Evolutionary conservation across 164 flowering plant genomes (phyloP).

Genomic region (Magnolia changhungtana): DNA sequence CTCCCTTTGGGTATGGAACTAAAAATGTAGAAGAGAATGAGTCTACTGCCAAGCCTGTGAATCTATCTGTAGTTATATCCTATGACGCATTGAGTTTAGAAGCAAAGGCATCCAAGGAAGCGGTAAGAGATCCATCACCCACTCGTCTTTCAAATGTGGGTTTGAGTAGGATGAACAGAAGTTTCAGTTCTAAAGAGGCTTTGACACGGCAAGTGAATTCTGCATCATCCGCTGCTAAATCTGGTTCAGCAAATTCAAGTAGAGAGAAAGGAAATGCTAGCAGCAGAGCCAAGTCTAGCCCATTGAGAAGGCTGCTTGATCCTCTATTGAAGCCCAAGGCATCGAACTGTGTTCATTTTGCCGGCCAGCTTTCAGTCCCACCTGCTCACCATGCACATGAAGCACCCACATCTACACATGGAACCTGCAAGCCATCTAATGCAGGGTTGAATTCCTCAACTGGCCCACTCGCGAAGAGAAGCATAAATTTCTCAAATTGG

Average conservation of each 20-base stretch:
- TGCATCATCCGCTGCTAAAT: slow-evolving; percentile 27
- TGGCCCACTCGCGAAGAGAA: slow-evolving; percentile 25
- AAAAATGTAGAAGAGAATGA: slow-evolving; percentile 9
- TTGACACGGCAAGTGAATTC: slow-evolving; percentile 46
- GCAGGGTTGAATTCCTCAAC: slow-evolving; percentile 7
- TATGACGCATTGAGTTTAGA: slow-evolving; percentile 17
- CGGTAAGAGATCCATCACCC: slow-evolving; percentile 47
- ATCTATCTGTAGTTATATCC: slow-evolving; percentile 10
- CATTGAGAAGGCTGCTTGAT: slow-evolving; percentile 74
- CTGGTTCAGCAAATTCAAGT: slow-evolving; percentile 21
- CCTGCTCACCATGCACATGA: not conserved
- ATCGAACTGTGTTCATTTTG: slow-evolving; percentile 14
- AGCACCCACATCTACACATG: slow-evolving; percentile 8
- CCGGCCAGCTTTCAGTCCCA: slow-evolving; percentile 10
- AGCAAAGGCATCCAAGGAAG: slow-evolving; percentile 14
- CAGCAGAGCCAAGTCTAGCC: slow-evolving; percentile 59
- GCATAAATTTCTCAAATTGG: slow-evolving; percentile 17
- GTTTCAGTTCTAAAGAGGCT: slow-evolving; percentile 68
- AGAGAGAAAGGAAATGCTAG: slow-evolving; percentile 27
- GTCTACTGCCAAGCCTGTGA: slow-evolving; percentile 8
- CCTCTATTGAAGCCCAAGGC: slow-evolving; percentile 58
- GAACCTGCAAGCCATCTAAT: slow-evolving; percentile 8
- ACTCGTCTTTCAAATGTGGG: slow-evolving; percentile 39
- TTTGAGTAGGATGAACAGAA: slow-evolving; percentile 47
- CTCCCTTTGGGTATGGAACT: slow-evolving; percentile 1